These are phyloP conservation scores for Suillus weaverae DNA, from an alignment of 768 basidiomycete genomes.

Conservation along the genomic window DNA sequence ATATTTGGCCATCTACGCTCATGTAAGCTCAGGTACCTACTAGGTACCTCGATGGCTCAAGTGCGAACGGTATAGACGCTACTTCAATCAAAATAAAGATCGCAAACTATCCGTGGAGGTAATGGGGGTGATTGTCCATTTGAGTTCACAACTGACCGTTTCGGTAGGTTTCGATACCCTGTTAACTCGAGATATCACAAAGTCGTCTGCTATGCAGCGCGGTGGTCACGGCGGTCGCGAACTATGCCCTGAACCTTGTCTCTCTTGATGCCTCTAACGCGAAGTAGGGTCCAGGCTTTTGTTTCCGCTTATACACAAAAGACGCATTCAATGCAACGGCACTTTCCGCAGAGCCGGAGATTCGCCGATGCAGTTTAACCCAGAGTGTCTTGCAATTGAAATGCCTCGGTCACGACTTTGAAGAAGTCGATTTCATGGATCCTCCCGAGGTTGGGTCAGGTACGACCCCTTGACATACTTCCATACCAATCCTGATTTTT, in stretches of 20 bases:
- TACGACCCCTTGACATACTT: constrained; percentile 39
- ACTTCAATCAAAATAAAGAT: too few species aligned
- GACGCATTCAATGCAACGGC: constrained; percentile 67
- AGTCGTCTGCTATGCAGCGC: constrained; percentile 89
- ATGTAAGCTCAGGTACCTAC: too few species aligned
- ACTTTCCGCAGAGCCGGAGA: constrained; percentile 80
- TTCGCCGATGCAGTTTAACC: constrained; percentile 82
- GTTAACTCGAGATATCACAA: constrained; percentile 77
- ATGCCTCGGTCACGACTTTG: constrained; percentile 78
- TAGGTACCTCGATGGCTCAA: too few species aligned
- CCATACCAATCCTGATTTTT: not conserved
- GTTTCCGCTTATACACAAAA: constrained; percentile 93
- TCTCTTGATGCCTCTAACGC: constrained; percentile 4
- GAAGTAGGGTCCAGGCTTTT: constrained; percentile 70
- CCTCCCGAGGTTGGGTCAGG: constrained; percentile 73
- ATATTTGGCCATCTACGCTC: too few species aligned
- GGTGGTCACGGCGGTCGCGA: constrained; percentile 96
- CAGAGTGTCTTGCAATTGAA: constrained; percentile 85
- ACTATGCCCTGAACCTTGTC: constrained; percentile 37
- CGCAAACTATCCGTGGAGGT: too few species aligned
- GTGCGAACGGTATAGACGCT: too few species aligned
- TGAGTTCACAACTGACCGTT: not conserved
- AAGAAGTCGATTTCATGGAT: constrained; percentile 87
- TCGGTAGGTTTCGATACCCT: constrained; percentile 82
- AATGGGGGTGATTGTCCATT: constrained; percentile 7